Evolutionary conservation across 208 protist genomes (phyloP).

Genomic region (Trypanosoma vivax): DNA sequence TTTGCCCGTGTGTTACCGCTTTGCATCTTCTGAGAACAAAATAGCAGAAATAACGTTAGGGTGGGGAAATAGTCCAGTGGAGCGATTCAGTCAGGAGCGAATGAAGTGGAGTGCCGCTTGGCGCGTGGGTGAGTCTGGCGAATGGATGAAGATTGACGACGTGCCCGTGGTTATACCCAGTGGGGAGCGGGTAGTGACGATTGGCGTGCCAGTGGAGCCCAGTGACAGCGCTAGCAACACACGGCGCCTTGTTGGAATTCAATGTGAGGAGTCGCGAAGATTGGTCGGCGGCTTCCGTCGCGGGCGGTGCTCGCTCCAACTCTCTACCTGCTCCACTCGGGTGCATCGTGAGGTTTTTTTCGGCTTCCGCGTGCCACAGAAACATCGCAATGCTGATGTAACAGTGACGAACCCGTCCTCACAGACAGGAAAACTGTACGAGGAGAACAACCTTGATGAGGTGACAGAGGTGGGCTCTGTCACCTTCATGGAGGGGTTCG

Average conservation of each 20-base stretch:
- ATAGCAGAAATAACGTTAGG: not conserved
- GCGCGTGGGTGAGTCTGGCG: not conserved
- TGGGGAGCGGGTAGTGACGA: too few relatives aligned
- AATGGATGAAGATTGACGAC: not conserved
- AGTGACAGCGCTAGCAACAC: not conserved
- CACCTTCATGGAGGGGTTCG: not conserved
- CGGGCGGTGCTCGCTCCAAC: conserved; percentile 12
- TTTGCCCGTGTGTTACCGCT: not conserved
- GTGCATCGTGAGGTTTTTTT: conserved; percentile 12
- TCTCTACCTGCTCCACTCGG: not conserved
- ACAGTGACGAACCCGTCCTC: not conserved
- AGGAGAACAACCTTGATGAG: not conserved
- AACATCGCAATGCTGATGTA: not conserved
- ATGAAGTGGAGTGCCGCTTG: conserved; percentile 6
- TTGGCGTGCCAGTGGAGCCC: too few relatives aligned
- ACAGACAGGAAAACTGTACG: conserved; percentile 9
- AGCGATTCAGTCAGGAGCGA: not conserved
- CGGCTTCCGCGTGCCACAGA: conserved; percentile 8
- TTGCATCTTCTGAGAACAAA: not conserved
- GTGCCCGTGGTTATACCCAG: too few relatives aligned
- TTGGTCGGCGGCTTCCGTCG: not conserved
- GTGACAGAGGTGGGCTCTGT: conserved; percentile 5
- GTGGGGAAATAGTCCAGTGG: not conserved
- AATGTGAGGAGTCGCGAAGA: conserved; percentile 20
- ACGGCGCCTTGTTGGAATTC: too few relatives aligned